Evolutionary conservation across 805 yeast species (phyloP).

Genomic region (Lipomyces yamanashiensis): DNA sequence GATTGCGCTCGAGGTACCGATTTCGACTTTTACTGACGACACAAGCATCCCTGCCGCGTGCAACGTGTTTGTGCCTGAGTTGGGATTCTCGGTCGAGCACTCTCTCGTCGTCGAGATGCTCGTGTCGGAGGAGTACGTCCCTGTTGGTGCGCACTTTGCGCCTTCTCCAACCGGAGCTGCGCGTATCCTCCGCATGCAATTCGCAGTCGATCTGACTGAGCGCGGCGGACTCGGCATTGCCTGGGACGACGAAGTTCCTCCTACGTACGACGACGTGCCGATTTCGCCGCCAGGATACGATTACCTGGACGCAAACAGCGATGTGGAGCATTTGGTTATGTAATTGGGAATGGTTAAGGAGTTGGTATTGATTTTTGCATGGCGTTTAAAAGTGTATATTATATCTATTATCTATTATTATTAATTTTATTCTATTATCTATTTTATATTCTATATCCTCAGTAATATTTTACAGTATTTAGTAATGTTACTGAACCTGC

Average conservation of each 20-base stretch:
- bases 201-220: slow-evolving; percentile 79
- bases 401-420: background rate
- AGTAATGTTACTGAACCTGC: no score
- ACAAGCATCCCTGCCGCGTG: slow-evolving; percentile 51
- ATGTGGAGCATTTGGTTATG: slow-evolving; percentile 29
- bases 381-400: background rate
- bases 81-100: slow-evolving; percentile 79
- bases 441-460: no score
- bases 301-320: slow-evolving; percentile 28
- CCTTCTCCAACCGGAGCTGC: slow-evolving; percentile 84
- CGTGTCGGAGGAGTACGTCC: slow-evolving; percentile 82
- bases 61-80: slow-evolving; percentile 78
- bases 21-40: slow-evolving; percentile 40
- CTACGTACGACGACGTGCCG: slow-evolving; percentile 86
- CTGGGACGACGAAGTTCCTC: slow-evolving; percentile 99
- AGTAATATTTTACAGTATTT: no score
- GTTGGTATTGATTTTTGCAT: background rate
- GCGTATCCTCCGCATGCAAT: slow-evolving; percentile 91
- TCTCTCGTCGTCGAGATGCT: slow-evolving; percentile 81
- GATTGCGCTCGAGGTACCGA: slow-evolving; percentile 61
- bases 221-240: slow-evolving; percentile 94
- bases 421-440: background rate
- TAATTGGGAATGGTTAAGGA: background rate
- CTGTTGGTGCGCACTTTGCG: slow-evolving; percentile 48
- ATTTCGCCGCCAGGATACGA: slow-evolving; percentile 86